phyloP scores from a whole-genome alignment of 306 rosid genomes.

The Cicer bijugum region DNA sequence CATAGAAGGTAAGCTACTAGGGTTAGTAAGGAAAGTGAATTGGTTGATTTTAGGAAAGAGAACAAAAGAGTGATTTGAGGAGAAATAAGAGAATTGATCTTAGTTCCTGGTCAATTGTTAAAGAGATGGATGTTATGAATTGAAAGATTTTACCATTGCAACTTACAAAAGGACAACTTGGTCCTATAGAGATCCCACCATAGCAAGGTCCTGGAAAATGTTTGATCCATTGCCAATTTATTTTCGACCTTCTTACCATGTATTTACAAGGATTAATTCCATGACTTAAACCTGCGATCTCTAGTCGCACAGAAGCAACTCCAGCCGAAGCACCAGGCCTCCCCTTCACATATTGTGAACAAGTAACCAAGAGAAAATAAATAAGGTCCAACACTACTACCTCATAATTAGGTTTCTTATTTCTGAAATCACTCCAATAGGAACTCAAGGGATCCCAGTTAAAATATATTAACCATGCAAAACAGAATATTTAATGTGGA shows the following conservation, averaged over 20 bases:
- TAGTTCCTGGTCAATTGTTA: not conserved
- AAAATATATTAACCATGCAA: slow-evolving; percentile 18
- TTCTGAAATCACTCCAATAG: slow-evolving; percentile 18
- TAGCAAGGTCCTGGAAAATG: not conserved
- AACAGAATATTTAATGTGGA: slow-evolving; percentile 14
- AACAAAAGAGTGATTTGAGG: not conserved
- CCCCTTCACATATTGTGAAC: slow-evolving; percentile 9
- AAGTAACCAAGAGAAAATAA: not conserved
- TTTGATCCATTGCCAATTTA: not conserved
- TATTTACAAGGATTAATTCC: not conserved
- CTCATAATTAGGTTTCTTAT: slow-evolving; percentile 26
- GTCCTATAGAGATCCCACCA: not conserved
- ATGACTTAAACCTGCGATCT: not conserved
- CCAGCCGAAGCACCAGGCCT: not conserved
- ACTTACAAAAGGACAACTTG: not conserved
- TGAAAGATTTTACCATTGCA: not conserved
- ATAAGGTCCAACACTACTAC: slow-evolving; percentile 8
- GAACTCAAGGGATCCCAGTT: slow-evolving; percentile 6
- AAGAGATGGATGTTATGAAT: not conserved
- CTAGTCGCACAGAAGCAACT: not conserved
- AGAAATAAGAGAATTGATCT: not conserved
- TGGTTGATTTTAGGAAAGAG: slow-evolving; percentile 3
- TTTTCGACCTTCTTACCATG: not conserved
- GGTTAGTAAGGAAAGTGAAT: not conserved
- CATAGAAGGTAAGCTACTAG: not conserved